Conservation (phyloP, 148 eudicot genomes). For the Cornus controversa region DNA sequence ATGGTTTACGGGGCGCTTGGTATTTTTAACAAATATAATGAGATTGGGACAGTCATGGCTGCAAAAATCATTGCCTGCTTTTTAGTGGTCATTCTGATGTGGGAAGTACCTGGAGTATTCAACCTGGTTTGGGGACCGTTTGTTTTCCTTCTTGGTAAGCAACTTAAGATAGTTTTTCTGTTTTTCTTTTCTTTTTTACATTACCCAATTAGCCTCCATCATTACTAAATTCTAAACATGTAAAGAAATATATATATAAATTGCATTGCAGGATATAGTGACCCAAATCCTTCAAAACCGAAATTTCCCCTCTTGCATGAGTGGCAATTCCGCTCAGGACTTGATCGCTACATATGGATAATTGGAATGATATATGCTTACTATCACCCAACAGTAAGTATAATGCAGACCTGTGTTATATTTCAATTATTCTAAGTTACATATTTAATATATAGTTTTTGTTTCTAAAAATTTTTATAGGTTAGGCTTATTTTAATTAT, state of each 20-base stretch:
- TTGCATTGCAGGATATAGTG: constrained; percentile 63
- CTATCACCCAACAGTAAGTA: constrained; percentile 82
- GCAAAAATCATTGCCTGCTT: constrained; percentile 71
- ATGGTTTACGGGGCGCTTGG: constrained; percentile 99
- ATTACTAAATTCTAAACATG: background rate
- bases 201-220: constrained; percentile 7
- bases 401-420: background rate
- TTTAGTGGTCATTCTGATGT: constrained; percentile 71
- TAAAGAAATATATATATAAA: background rate
- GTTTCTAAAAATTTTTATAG: background rate
- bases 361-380: constrained; percentile 97
- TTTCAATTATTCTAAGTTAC: constrained; percentile 1
- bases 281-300: constrained; percentile 66
- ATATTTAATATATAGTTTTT: background rate
- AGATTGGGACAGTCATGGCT: constrained; percentile 70
- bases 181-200: background rate
- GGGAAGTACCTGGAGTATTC: constrained; percentile 97
- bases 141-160: constrained; percentile 71
- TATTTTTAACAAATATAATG: constrained; percentile 73
- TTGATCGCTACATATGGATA: constrained; percentile 99
- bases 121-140: constrained; percentile 85
- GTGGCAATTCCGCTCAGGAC: constrained; percentile 97
- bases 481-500: background rate
- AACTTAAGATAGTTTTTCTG: constrained; percentile 9
- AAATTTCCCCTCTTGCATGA: constrained; percentile 63